These are phyloP conservation scores for Dendrocalamus sinicus DNA, from an alignment of 176 grass and related monocot genomes.

Conservation along the genomic window DNA sequence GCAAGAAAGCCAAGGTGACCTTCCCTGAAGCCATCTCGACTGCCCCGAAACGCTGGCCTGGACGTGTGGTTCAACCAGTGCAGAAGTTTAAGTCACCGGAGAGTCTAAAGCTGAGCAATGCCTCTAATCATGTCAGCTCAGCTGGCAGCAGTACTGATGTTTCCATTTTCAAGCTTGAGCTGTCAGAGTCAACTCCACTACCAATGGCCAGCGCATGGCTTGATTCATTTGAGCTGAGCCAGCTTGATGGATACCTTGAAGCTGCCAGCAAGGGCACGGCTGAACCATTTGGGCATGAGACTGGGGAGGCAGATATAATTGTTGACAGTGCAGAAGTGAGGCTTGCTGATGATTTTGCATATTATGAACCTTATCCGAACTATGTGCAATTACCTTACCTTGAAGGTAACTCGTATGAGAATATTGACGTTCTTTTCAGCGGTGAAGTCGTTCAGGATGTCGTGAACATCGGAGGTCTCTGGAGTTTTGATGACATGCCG, in stretches of 20 bases:
- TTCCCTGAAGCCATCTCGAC: slow-evolving; percentile 48
- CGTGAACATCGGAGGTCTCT: slow-evolving; percentile 20
- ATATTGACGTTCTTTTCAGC: slow-evolving; percentile 4
- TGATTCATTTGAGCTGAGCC: slow-evolving; percentile 23
- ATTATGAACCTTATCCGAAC: slow-evolving; percentile 3
- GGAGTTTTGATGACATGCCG: slow-evolving; percentile 38
- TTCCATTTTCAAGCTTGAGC: slow-evolving; percentile 6
- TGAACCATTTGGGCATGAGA: background rate
- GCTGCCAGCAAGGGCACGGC: background rate
- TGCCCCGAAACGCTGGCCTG: slow-evolving; percentile 5
- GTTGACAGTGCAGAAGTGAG: background rate
- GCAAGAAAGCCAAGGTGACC: slow-evolving; percentile 87
- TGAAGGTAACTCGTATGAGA: slow-evolving; percentile 27
- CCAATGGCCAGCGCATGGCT: slow-evolving; percentile 1
- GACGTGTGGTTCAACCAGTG: background rate
- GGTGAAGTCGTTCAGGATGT: background rate
- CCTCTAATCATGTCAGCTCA: slow-evolving; percentile 2
- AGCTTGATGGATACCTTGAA: slow-evolving; percentile 9
- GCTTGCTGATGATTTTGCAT: slow-evolving; percentile 8
- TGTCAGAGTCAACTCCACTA: background rate
- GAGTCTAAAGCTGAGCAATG: background rate
- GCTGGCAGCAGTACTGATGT: slow-evolving; percentile 1
- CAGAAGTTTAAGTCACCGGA: background rate
- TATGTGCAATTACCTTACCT: slow-evolving; percentile 27
- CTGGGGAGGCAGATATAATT: background rate